phyloP scores from a whole-genome alignment of 768 basidiomycete genomes.

The Mycena vitilis region DNA sequence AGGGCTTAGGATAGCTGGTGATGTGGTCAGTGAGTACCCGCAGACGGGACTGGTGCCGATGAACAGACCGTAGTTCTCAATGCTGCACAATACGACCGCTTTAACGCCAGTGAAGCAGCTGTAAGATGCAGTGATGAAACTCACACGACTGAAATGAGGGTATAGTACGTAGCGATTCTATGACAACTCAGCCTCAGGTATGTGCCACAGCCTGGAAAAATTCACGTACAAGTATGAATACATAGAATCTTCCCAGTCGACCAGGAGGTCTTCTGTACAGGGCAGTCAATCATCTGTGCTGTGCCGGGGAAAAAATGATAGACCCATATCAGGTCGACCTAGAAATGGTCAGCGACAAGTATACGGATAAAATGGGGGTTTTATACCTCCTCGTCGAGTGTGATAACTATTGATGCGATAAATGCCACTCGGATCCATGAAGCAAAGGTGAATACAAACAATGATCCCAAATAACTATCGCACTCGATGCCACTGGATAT shows the following conservation, averaged over 20 bases:
- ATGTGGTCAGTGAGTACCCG: slow-evolving; percentile 19
- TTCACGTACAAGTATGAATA: slow-evolving; percentile 63
- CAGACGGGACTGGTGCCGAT: neutral
- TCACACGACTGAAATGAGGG: slow-evolving; percentile 61
- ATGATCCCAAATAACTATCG: slow-evolving; percentile 67
- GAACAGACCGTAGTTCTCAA: slow-evolving; percentile 65
- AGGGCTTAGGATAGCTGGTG: slow-evolving; percentile 57
- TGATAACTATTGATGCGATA: slow-evolving; percentile 52
- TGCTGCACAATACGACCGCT: slow-evolving; percentile 42
- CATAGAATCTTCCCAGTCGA: slow-evolving; percentile 64
- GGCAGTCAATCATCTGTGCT: neutral
- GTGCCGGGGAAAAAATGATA: slow-evolving; percentile 8
- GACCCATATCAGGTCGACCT: slow-evolving; percentile 71
- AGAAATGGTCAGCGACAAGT: slow-evolving; percentile 19
- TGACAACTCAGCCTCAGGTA: neutral
- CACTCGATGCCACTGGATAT: slow-evolving; percentile 59
- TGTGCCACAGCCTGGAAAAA: slow-evolving; percentile 4
- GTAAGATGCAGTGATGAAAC: slow-evolving; percentile 35
- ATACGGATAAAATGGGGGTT: neutral
- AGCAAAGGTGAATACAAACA: slow-evolving; percentile 47
- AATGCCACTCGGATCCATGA: slow-evolving; percentile 1
- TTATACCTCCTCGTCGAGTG: slow-evolving; percentile 64
- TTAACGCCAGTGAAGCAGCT: slow-evolving; percentile 5
- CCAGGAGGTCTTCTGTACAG: slow-evolving; percentile 60
- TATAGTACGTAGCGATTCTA: slow-evolving; percentile 75